Percentiles rank a stretch among this genome's conserved stretches.
Conservation (phyloP, 2,329 filamentous ascomycete species). For the Emergomyces orientalis region DNA sequence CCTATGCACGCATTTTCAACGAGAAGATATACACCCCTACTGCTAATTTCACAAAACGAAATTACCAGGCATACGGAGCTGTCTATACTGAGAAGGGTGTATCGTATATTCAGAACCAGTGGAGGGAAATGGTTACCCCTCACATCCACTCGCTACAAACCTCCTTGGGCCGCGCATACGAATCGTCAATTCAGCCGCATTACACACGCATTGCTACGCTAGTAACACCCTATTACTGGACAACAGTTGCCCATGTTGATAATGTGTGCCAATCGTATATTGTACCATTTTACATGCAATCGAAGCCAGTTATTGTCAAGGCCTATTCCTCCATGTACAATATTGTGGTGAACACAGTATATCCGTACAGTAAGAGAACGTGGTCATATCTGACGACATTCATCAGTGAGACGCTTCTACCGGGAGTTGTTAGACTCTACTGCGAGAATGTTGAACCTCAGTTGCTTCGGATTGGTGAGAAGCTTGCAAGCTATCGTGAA, state of each 20-base stretch:
- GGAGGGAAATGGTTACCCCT: constrained; percentile 69
- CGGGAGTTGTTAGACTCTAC: constrained; percentile 69
- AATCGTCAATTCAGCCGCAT: constrained; percentile 62
- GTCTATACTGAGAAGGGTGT: constrained; percentile 61
- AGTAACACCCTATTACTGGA: constrained; percentile 63
- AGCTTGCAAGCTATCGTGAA: constrained; percentile 58
- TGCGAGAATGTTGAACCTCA: constrained; percentile 92
- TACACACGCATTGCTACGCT: constrained; percentile 52
- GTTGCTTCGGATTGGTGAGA: constrained; percentile 80
- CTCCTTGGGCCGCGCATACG: constrained; percentile 57
- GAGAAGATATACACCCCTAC: constrained; percentile 59
- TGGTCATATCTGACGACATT: constrained; percentile 63
- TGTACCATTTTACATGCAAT: constrained; percentile 64
- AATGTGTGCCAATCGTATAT: constrained; percentile 64
- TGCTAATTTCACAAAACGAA: constrained; percentile 51
- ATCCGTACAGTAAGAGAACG: constrained; percentile 63
- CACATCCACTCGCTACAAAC: constrained; percentile 57
- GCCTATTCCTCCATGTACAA: constrained; percentile 58
- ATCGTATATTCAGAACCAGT: constrained; percentile 59
- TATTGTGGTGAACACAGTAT: constrained; percentile 58
- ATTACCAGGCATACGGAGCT: constrained; percentile 61
- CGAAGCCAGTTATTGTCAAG: constrained; percentile 62
- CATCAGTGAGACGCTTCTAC: constrained; percentile 68
- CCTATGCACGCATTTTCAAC: constrained; percentile 56
- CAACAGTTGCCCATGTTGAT: constrained; percentile 52